A percentile compares a stretch with the other conserved stretches of the same genome.
Evolutionary conservation across 2,329 filamentous ascomycete genomes (phyloP).

Genomic region (Aphanoascus verrucosus): DNA sequence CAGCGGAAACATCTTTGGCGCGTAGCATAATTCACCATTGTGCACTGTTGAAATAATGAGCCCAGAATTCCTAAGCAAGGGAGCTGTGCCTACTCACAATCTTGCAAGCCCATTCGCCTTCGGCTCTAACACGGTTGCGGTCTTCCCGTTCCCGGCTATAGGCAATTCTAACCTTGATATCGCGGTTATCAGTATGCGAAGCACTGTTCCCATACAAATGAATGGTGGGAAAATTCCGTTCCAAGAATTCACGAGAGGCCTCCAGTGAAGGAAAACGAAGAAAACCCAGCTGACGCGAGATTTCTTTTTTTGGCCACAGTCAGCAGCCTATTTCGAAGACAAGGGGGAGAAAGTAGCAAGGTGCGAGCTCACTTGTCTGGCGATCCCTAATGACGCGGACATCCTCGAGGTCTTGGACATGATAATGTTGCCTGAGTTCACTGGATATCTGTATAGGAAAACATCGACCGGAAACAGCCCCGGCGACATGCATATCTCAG

Average conservation of each 20-base stretch:
- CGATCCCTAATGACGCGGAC: slow-evolving; percentile 49
- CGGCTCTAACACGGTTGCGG: slow-evolving; percentile 36
- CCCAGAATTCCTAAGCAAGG: not conserved
- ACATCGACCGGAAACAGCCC: slow-evolving; percentile 24
- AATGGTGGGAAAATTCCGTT: slow-evolving; percentile 42
- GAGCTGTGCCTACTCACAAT: slow-evolving; percentile 30
- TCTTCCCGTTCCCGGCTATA: slow-evolving; percentile 46
- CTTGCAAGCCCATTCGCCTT: slow-evolving; percentile 49
- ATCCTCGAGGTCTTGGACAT: slow-evolving; percentile 45
- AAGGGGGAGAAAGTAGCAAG: too few species aligned
- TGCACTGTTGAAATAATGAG: slow-evolving; percentile 36
- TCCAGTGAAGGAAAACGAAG: slow-evolving; percentile 43
- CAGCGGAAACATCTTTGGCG: slow-evolving; percentile 50
- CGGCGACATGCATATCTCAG: slow-evolving; percentile 34
- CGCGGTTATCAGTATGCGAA: slow-evolving; percentile 30
- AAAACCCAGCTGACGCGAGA: slow-evolving; percentile 48
- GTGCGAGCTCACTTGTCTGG: slow-evolving; percentile 41
- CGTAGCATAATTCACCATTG: slow-evolving; percentile 47
- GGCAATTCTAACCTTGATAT: slow-evolving; percentile 41
- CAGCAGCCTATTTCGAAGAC: not conserved
- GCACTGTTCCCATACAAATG: slow-evolving; percentile 39
- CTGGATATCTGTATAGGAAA: slow-evolving; percentile 43
- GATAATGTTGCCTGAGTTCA: slow-evolving; percentile 44
- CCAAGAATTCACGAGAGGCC: slow-evolving; percentile 44
- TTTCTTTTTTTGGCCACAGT: slow-evolving; percentile 29